A percentile compares a stretch with the other conserved stretches of the same genome.
phyloP scores from a whole-genome alignment of 2,329 filamentous ascomycete genomes.

The Botrytis elliptica region DNA sequence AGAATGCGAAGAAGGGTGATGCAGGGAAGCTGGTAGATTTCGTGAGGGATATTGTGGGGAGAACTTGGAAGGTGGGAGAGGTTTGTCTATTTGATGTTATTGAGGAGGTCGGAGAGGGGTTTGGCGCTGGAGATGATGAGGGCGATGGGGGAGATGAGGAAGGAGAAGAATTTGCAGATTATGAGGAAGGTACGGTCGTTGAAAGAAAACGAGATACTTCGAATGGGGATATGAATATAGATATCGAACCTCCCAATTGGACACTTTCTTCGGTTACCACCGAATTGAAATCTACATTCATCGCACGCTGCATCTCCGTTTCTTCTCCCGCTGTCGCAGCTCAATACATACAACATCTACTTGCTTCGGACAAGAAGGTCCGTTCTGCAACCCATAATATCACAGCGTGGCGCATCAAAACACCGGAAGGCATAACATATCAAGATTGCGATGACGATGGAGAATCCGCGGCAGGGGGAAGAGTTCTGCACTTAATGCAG shows the following conservation, averaged over 20 bases:
- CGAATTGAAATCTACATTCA: conserved; percentile 84
- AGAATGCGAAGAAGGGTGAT: conserved; percentile 65
- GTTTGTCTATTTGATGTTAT: conserved; percentile 92
- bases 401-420: conserved; percentile 83
- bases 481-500: conserved; percentile 87
- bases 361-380: conserved; percentile 79
- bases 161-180: background rate
- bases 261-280: conserved; percentile 68
- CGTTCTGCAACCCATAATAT: conserved; percentile 94
- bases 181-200: background rate
- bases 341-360: conserved; percentile 68
- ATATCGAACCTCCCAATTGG: conserved; percentile 55
- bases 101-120: conserved; percentile 59
- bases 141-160: background rate
- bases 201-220: conserved; percentile 12
- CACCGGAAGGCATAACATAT: conserved; percentile 53
- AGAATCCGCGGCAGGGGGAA: conserved; percentile 84
- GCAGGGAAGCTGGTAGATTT: conserved; percentile 69
- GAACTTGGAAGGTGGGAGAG: conserved; percentile 68
- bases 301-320: conserved; percentile 74
- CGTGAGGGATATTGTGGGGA: conserved; percentile 63
- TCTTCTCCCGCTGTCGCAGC: conserved; percentile 69
- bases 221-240: conserved; percentile 24
- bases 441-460: conserved; percentile 97
- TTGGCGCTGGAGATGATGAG: background rate